Conservation (phyloP, 192 early-diverging fungal genomes). For the Oehlia diaphana region DNA sequence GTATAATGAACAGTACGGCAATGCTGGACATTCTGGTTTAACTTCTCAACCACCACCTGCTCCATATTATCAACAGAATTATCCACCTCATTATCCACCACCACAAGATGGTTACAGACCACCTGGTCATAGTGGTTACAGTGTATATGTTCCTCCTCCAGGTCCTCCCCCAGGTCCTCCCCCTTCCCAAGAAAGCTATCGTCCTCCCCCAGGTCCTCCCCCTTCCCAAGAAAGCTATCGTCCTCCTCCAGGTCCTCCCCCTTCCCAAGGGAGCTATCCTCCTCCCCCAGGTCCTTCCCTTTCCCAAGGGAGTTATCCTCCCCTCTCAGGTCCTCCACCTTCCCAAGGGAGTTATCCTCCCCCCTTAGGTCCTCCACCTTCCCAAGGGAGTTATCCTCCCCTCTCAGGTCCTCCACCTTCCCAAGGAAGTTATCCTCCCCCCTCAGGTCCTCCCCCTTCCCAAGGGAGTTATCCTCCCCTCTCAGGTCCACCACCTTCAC, state of each 20-base stretch:
- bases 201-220: no score
- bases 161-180: constrained; percentile 16
- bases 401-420: constrained; percentile 23
- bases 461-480: background rate
- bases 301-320: no score
- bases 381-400: constrained; percentile 14
- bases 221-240: constrained; percentile 1
- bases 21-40: background rate
- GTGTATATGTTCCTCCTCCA: constrained; percentile 17
- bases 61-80: no score
- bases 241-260: constrained; percentile 22
- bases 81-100: background rate
- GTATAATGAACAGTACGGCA: background rate
- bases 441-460: constrained; percentile 20
- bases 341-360: constrained; percentile 15
- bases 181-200: no score
- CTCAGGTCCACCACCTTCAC: constrained; percentile 24
- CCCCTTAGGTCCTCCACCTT: constrained; percentile 18
- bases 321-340: constrained; percentile 18
- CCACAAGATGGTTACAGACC: background rate
- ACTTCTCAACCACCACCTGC: constrained; percentile 4
- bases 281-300: no score
- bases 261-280: no score
- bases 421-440: constrained; percentile 13
- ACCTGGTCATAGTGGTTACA: background rate